phyloP scores from a whole-genome alignment of 306 rosid species.

The Vigna radiata region DNA sequence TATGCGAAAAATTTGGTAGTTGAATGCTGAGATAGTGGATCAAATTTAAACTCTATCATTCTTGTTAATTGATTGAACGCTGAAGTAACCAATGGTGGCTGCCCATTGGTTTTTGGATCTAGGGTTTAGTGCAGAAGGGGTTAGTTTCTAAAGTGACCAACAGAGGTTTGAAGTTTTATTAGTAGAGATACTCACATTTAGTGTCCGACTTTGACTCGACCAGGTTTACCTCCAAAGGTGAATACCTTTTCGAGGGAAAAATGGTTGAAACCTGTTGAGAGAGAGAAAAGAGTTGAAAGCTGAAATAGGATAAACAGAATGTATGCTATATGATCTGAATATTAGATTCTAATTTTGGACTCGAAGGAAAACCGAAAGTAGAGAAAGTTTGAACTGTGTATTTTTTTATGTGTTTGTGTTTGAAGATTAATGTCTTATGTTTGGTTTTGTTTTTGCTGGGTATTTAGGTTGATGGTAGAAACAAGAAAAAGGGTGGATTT shows the following conservation, averaged over 20 bases:
- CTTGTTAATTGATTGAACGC: constrained; percentile 20
- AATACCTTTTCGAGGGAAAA: too few species aligned
- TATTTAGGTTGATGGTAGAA: constrained; percentile 71
- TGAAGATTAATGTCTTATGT: not conserved
- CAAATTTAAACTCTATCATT: not conserved
- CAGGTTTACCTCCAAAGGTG: not conserved
- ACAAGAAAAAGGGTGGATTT: constrained; percentile 83
- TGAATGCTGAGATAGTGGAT: constrained; percentile 25
- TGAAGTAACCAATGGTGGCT: not conserved
- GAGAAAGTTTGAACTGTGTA: not conserved
- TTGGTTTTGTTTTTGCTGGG: constrained; percentile 31
- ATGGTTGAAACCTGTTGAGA: not conserved
- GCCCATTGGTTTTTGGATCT: not conserved
- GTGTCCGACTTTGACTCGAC: too few species aligned
- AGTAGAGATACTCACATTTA: too few species aligned
- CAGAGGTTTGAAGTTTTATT: too few species aligned
- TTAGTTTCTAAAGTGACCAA: too few species aligned
- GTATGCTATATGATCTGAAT: not conserved
- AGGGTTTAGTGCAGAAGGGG: not conserved
- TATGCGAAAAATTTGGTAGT: not conserved
- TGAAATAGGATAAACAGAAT: not conserved
- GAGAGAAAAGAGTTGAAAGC: not conserved
- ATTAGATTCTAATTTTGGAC: not conserved
- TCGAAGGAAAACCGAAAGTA: constrained; percentile 4
- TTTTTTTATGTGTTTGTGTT: not conserved